Percentiles rank a stretch among this genome's conserved stretches.
Evolutionary conservation across 2,329 filamentous ascomycete species (phyloP).

Genomic region (Seiridium unicorne): DNA sequence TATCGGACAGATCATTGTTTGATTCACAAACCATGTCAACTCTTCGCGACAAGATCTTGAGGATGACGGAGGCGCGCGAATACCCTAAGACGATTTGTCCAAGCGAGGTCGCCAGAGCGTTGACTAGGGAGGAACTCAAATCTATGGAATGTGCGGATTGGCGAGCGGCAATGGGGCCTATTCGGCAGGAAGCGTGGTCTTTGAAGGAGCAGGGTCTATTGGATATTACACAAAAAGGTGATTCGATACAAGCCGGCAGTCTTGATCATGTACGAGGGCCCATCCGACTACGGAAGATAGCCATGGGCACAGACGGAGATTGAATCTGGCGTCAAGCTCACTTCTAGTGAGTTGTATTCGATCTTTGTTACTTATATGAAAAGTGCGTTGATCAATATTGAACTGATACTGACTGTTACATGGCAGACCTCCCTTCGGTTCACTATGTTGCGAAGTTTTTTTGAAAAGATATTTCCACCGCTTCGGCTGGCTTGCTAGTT

Average conservation of each 20-base stretch:
- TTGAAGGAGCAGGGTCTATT: not conserved
- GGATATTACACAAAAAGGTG: constrained; percentile 3
- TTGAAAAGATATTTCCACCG: no score
- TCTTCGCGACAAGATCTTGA: not conserved
- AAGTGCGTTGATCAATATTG: no score
- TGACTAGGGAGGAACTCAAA: not conserved
- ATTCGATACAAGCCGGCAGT: not conserved
- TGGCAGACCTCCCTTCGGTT: no score
- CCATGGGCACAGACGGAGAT: no score
- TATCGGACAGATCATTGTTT: not conserved
- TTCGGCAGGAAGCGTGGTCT: not conserved
- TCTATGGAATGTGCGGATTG: not conserved
- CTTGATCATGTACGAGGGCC: not conserved
- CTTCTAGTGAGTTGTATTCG: no score
- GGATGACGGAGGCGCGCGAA: not conserved
- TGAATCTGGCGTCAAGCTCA: no score
- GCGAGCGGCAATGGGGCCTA: not conserved
- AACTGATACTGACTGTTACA: no score
- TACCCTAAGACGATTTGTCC: not conserved
- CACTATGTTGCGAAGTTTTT: no score
- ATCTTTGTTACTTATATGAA: no score
- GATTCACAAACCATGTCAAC: not conserved
- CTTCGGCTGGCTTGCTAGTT: no score
- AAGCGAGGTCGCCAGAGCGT: not conserved
- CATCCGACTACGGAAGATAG: not conserved